Base-by-base conservation (phyloP, 805 yeast species). In the Kazachstania bromeliacearum region DNA sequence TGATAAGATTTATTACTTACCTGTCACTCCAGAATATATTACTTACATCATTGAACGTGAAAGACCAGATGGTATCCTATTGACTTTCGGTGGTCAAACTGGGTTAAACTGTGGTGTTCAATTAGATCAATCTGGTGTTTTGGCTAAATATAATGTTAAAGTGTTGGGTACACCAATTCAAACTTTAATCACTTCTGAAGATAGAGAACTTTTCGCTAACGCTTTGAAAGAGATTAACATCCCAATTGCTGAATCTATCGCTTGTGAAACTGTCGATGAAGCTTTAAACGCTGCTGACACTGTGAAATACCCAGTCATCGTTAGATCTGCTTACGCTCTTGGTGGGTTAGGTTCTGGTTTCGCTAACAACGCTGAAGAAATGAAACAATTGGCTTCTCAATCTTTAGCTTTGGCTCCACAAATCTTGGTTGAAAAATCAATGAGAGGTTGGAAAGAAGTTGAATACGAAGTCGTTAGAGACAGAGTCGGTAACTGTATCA, bases 321-420 rank as follows among this genome's bases (percentile, higher is more conserved):
- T 92, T 40, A 81, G 98, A 67, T 85, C 97, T 31, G 98, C 98
- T 16, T 89, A 81, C 59, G 95, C 98, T 6, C 69, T 89, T 31
- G 98, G 98, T 59, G 98, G 98, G 51, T 72, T 89, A 43, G 98
- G 98, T 38, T 89, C 97, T 22, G 98, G 98, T 28, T 89, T 89
- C 57, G 98, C 98, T 39, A 71, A 73, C 49, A 79, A 85, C 60
- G 78, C 73, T 45, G 71, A 72, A 39, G 97, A 92, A 64, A 73
- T 89, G 55, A 75, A 77, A 60, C 81, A 89, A 65, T 71, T 89
- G 60, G 81, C 95, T 31, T 75, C 95, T 21, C 94, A 85, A 63
- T 84, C 96, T 1, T 70, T 89, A 44, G 77, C 95, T 19, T 66
- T 88, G 44, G 77, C 97, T 15, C 96, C 96, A 35, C 98, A 89